Evolutionary conservation across 2,329 filamentous ascomycete species (phyloP), one percentile per base, ranked within the genome.

Genomic region (Neonectria magnoliae): DNA sequence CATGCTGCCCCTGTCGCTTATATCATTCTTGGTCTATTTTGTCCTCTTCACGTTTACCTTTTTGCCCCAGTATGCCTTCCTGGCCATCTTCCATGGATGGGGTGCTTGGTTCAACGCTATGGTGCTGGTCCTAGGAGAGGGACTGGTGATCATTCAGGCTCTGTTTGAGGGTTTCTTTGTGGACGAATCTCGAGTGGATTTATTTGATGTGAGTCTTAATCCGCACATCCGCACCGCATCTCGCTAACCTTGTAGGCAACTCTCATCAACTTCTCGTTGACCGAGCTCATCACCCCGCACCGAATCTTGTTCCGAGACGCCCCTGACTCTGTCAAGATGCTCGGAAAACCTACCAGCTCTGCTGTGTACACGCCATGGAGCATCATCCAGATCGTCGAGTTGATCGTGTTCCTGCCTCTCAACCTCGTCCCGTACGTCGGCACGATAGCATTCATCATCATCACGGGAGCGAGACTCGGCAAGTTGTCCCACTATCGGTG

Each of bases 401-500:
- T 98, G 65, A 83, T 97, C 38, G 72, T 93, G 31, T 90, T 91
- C 73, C 84, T 94, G 2, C 92, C 96, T 1, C 86, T 99, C 64
- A 98, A 97, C 76, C 88, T 99, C 22, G 87, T 98, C 16, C 95
- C 95, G 0, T 88, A 91, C 51, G 87, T 93, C 14, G 95, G 95
- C 16, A 91, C 92, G 0, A 93, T 93, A 0, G 85, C 96, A 67
- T 99, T 98, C 77, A 86, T 99, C 65, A 80, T 97, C 60, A 86
- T 97, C 69, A 98, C 94, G 0, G 96, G 95, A 1, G 93, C 94
- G 51, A 86, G 95, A 27, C 88, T 93, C 5, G 95, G 96, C 1
- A 96, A 95, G 33, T 87, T 98, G 29, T 91, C 96, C 60, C 94
- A 98, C 72, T 96, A 94, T 83, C 85, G 96, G 62, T 98, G 96